A percentile compares a stretch with the other conserved stretches of the same genome.
phyloP scores from a whole-genome alignment of 768 basidiomycete genomes.

The Suillus placidus region DNA sequence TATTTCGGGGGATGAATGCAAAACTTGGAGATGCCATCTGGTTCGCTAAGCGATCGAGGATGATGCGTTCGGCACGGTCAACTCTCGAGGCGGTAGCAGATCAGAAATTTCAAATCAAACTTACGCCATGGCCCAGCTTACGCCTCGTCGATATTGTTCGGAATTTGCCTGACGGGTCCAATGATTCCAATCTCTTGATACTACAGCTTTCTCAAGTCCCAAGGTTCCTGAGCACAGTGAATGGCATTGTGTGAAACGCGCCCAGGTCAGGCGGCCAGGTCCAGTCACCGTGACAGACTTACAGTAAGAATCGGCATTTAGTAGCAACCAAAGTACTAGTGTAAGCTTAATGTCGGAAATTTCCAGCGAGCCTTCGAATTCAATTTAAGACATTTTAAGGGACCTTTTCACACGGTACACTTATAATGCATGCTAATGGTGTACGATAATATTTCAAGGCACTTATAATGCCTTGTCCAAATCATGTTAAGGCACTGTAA shows the following conservation, averaged over 20 bases:
- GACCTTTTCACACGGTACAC: background rate
- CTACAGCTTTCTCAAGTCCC: background rate
- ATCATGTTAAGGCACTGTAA: background rate
- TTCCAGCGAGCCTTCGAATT: background rate
- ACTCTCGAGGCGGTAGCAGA: background rate
- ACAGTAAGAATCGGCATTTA: too few species aligned
- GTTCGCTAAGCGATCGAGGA: background rate
- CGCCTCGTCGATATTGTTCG: background rate
- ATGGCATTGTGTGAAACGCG: too few species aligned
- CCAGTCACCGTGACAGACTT: too few species aligned
- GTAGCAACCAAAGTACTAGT: too few species aligned
- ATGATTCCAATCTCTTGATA: background rate
- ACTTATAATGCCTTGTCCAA: background rate
- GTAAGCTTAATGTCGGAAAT: too few species aligned
- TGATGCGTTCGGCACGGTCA: background rate
- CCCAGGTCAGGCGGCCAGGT: too few species aligned
- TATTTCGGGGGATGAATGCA: conserved; percentile 50
- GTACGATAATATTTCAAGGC: background rate
- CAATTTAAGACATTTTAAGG: background rate
- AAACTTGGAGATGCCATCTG: conserved; percentile 33
- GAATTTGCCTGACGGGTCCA: background rate
- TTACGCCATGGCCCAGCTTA: background rate
- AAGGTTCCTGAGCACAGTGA: background rate
- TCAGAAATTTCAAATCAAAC: background rate
- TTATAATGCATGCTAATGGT: background rate